A percentile compares a stretch with the other conserved stretches of the same genome.
Conservation (phyloP, 371 early-diverging fungal species). For the Mortierella sp. region DNA sequence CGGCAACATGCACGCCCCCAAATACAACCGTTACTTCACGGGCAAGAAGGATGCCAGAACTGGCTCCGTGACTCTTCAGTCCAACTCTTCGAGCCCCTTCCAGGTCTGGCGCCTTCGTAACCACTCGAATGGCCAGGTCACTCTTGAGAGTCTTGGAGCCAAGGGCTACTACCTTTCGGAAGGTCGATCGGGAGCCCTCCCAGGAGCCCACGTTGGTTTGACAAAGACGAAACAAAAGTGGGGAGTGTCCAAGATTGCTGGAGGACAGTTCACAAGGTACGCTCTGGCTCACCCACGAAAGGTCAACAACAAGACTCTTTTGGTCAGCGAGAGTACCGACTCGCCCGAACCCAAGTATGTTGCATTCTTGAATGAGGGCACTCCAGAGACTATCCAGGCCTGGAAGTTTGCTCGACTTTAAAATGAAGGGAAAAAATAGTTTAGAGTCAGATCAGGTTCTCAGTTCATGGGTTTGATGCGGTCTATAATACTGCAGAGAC, state of each 20-base stretch:
- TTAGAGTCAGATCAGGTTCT: no score
- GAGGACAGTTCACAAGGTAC: constrained; percentile 22
- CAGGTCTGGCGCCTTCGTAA: constrained; percentile 10
- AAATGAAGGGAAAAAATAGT: no score
- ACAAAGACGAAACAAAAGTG: constrained; percentile 12
- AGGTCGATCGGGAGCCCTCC: constrained; percentile 16
- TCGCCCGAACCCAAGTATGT: constrained; percentile 7
- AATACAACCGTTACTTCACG: constrained; percentile 13
- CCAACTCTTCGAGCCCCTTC: not conserved
- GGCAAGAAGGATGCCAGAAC: constrained; percentile 2
- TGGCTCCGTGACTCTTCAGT: constrained; percentile 6
- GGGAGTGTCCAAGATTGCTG: constrained; percentile 8
- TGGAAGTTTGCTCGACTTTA: constrained; percentile 9
- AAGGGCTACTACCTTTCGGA: constrained; percentile 11
- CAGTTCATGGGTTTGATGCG: no score
- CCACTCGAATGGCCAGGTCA: constrained; percentile 3
- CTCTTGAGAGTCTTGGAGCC: constrained; percentile 1
- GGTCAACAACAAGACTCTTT: constrained; percentile 17
- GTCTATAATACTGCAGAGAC: no score
- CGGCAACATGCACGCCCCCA: constrained; percentile 1
- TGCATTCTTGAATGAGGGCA: not conserved
- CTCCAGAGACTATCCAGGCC: not conserved
- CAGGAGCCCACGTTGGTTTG: constrained; percentile 19
- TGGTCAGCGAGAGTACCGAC: constrained; percentile 7
- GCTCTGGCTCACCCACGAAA: constrained; percentile 13